Percentiles rank a stretch among this genome's conserved stretches.
Evolutionary conservation across 2,329 filamentous ascomycete species (phyloP).

Genomic region (Raffaelea deltoideospora): DNA sequence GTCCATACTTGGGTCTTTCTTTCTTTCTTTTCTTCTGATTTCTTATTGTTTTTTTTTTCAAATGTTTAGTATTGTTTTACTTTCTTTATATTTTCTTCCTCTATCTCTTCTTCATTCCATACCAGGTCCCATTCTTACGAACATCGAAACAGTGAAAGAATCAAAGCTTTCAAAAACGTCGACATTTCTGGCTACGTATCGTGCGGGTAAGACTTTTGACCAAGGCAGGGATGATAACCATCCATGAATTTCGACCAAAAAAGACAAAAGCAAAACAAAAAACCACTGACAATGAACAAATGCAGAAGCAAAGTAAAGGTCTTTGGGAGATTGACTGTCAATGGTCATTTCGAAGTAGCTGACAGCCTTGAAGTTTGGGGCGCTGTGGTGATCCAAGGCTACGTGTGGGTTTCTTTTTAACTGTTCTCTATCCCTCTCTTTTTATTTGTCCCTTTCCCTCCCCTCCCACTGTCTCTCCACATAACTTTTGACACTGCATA

Average conservation of each 20-base stretch:
- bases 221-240: not conserved
- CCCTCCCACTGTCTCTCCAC: too few species aligned
- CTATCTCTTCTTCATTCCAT: too few species aligned
- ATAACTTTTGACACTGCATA: too few species aligned
- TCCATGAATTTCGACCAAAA: not conserved
- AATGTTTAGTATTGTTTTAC: too few species aligned
- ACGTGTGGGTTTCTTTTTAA: slow-evolving; percentile 22
- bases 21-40: not conserved
- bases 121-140: too few species aligned
- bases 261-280: too few species aligned
- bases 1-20: too few species aligned
- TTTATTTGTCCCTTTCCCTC: not conserved
- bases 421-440: not conserved
- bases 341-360: slow-evolving; percentile 25
- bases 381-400: slow-evolving; percentile 27
- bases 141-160: slow-evolving; percentile 18
- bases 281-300: not conserved
- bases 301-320: slow-evolving; percentile 29
- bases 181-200: slow-evolving; percentile 22
- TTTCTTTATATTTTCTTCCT: too few species aligned
- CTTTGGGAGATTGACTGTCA: slow-evolving; percentile 28
- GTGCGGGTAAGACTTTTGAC: slow-evolving; percentile 17
- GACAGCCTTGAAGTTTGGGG: slow-evolving; percentile 31
- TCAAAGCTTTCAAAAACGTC: slow-evolving; percentile 33
- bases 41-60: not conserved